Percentiles rank a stretch among this genome's conserved stretches.
phyloP scores from a whole-genome alignment of 192 early-diverging fungal genomes.

The Coemansia sp. region DNA sequence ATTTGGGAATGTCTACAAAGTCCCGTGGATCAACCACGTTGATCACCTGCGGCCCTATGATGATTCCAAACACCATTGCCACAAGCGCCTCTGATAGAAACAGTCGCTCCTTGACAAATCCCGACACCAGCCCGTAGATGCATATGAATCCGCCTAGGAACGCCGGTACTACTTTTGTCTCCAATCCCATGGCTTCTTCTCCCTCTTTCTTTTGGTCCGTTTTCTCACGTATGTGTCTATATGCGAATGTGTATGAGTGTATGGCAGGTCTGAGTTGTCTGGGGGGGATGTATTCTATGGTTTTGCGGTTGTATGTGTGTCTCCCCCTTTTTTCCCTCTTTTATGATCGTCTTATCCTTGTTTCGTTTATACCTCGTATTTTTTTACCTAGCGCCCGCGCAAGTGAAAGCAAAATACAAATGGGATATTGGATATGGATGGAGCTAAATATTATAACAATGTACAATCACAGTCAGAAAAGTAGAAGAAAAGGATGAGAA shows the following conservation, averaged over 20 bases:
- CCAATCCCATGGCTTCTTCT: conserved; percentile 6
- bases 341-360: too few species aligned
- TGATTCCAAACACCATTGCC: conserved; percentile 82
- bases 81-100: conserved; percentile 79
- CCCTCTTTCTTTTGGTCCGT: too few species aligned
- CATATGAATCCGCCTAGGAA: conserved; percentile 79
- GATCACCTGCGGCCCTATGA: conserved; percentile 75
- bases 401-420: neutral
- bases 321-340: too few species aligned
- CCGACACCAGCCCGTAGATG: conserved; percentile 68
- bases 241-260: too few species aligned
- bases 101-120: conserved; percentile 70
- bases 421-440: too few species aligned
- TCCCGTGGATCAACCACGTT: conserved; percentile 68
- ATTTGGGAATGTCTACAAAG: conserved; percentile 53
- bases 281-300: too few species aligned
- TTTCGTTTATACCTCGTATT: too few species aligned
- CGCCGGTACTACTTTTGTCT: conserved; percentile 56
- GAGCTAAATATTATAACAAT: too few species aligned
- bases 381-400: conserved; percentile 8
- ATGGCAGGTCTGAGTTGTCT: too few species aligned
- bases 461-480: too few species aligned
- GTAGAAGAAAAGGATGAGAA: neutral
- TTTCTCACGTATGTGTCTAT: too few species aligned
- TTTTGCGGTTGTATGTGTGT: too few species aligned